phyloP scores from a whole-genome alignment of 2,329 filamentous ascomycete genomes.

The Biscogniauxia marginata region DNA sequence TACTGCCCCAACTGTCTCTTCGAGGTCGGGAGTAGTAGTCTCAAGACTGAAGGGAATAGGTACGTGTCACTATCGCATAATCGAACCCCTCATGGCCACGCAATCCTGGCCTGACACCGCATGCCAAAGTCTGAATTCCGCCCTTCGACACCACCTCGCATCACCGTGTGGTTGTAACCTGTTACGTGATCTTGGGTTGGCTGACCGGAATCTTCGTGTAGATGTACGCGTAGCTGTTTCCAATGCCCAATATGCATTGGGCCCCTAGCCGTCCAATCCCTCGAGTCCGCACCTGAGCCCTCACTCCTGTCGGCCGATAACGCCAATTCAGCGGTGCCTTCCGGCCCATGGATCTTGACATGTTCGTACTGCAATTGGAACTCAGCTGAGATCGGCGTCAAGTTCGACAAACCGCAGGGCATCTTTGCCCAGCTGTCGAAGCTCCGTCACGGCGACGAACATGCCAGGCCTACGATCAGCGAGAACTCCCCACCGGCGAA shows the following conservation, averaged over 20 bases:
- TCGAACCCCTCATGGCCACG: background rate
- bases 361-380: slow-evolving; percentile 95
- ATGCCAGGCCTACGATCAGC: slow-evolving; percentile 25
- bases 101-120: background rate
- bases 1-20: slow-evolving; percentile 96
- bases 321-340: slow-evolving; percentile 31
- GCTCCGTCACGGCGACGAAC: slow-evolving; percentile 60
- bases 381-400: slow-evolving; percentile 82
- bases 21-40: slow-evolving; percentile 88
- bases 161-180: background rate
- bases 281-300: slow-evolving; percentile 56
- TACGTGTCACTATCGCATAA: slow-evolving; percentile 41
- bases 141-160: background rate
- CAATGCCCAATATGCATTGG: slow-evolving; percentile 88
- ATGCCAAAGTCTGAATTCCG: background rate
- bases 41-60: slow-evolving; percentile 92
- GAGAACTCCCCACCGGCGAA: slow-evolving; percentile 35
- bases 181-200: background rate
- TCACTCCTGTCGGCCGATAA: slow-evolving; percentile 45
- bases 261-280: slow-evolving; percentile 70
- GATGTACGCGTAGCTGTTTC: slow-evolving; percentile 92
- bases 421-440: slow-evolving; percentile 78
- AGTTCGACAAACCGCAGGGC: slow-evolving; percentile 85
- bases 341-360: slow-evolving; percentile 69
- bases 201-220: slow-evolving; percentile 34